phyloP scores from a whole-genome alignment of 306 rosid species.

The Adenanthera pavonina region DNA sequence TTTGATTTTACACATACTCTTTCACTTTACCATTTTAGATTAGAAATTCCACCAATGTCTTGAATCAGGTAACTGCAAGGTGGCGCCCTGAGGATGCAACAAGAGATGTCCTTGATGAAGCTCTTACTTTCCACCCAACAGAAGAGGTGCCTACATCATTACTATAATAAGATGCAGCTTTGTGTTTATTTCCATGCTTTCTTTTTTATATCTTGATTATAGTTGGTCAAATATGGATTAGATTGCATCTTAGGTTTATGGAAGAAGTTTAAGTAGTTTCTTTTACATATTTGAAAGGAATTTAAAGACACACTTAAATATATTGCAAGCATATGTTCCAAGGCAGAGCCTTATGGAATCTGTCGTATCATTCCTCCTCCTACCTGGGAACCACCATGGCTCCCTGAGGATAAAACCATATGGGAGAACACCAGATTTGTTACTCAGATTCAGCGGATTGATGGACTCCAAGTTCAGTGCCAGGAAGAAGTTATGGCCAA shows the following conservation, averaged over 20 bases:
- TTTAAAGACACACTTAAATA: slow-evolving; percentile 68
- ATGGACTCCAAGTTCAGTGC: slow-evolving; percentile 59
- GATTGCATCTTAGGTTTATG: slow-evolving; percentile 37
- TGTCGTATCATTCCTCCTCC: slow-evolving; percentile 88
- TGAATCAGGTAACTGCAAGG: slow-evolving; percentile 78
- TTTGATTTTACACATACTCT: slow-evolving; percentile 33
- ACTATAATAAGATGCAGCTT: slow-evolving; percentile 22
- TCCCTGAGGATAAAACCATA: slow-evolving; percentile 45
- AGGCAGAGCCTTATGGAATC: slow-evolving; percentile 73
- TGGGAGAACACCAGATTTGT: slow-evolving; percentile 65
- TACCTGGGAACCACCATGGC: slow-evolving; percentile 68
- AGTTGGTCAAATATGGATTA: slow-evolving; percentile 32
- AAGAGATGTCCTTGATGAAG: slow-evolving; percentile 63
- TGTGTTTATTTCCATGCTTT: slow-evolving; percentile 32
- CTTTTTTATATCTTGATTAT: slow-evolving; percentile 28
- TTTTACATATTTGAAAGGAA: slow-evolving; percentile 61
- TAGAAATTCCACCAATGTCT: slow-evolving; percentile 39
- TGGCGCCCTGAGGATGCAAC: slow-evolving; percentile 79
- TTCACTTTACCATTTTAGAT: slow-evolving; percentile 35
- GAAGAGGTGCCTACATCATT: slow-evolving; percentile 65
- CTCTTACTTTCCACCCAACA: slow-evolving; percentile 76
- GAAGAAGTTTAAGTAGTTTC: slow-evolving; percentile 33
- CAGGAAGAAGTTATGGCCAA: slow-evolving; percentile 36
- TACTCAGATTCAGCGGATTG: slow-evolving; percentile 68
- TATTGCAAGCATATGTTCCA: slow-evolving; percentile 68